Percentiles rank a stretch among this genome's conserved stretches.
Evolutionary conservation across 331 rosid genomes (phyloP).

Genomic region (Pyracantha coccinea): DNA sequence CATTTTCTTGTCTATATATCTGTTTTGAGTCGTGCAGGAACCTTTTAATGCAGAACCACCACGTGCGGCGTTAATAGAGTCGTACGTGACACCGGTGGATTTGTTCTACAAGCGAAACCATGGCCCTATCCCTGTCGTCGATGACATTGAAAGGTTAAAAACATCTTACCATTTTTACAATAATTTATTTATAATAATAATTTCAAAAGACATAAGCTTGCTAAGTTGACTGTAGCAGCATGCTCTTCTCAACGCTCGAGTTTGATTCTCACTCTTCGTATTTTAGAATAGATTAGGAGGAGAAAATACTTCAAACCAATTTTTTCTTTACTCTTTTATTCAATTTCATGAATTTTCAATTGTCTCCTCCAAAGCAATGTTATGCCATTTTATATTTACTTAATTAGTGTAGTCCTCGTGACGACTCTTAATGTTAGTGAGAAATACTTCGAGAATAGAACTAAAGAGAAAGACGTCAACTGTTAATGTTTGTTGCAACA

Average conservation of each 20-base stretch:
- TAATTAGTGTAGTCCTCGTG: too few species aligned
- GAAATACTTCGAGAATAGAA: too few species aligned
- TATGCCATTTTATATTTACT: background rate
- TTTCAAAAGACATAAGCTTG: too few species aligned
- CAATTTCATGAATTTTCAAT: background rate
- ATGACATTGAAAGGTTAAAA: slow-evolving; percentile 58
- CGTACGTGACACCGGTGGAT: slow-evolving; percentile 70
- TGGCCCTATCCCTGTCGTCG: slow-evolving; percentile 74
- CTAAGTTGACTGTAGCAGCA: too few species aligned
- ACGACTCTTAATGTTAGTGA: too few species aligned
- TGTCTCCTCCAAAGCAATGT: background rate
- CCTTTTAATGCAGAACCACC: slow-evolving; percentile 94
- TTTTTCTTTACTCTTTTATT: background rate
- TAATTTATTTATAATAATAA: too few species aligned
- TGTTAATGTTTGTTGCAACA: background rate
- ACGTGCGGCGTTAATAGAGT: slow-evolving; percentile 49
- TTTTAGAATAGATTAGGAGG: too few species aligned
- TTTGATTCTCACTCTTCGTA: too few species aligned
- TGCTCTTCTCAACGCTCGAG: too few species aligned
- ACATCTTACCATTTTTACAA: background rate
- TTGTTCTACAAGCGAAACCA: slow-evolving; percentile 91
- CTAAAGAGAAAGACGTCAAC: background rate
- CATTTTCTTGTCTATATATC: background rate
- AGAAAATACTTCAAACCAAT: too few species aligned
- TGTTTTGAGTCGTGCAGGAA: slow-evolving; percentile 28